Conservation (phyloP, 352 stramenopile species). For the Globisporangium cystogenes region DNA sequence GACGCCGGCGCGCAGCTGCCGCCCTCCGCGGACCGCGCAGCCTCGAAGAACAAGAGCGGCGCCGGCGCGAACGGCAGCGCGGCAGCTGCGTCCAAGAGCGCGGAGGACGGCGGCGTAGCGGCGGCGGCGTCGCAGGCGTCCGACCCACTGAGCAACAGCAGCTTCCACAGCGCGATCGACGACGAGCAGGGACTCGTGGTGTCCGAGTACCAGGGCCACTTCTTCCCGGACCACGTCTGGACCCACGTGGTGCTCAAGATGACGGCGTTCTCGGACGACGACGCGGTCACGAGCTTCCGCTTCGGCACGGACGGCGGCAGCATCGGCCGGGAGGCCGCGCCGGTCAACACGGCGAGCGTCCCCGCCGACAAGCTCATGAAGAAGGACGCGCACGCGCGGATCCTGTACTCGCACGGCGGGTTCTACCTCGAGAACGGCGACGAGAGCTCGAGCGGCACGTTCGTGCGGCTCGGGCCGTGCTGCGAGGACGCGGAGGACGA, state of each 20-base stretch:
- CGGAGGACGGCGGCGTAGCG: neutral
- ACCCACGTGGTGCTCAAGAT: conserved; percentile 81
- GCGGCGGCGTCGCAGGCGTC: neutral
- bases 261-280: conserved; percentile 71
- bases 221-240: conserved; percentile 43
- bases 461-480: conserved; percentile 49
- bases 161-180: conserved; percentile 6
- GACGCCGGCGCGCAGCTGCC: neutral
- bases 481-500: conserved; percentile 21
- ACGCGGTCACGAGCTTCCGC: conserved; percentile 67
- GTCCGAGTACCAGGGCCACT: conserved; percentile 18
- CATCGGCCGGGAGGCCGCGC: conserved; percentile 36
- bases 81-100: neutral
- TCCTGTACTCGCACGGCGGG: conserved; percentile 46
- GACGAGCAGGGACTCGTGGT: conserved; percentile 4
- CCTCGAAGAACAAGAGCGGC: neutral
- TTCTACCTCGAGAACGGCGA: conserved; percentile 62
- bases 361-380: conserved; percentile 67
- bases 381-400: conserved; percentile 38
- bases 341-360: conserved; percentile 57
- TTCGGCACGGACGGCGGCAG: conserved; percentile 44
- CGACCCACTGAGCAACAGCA: conserved; percentile 4
- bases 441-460: conserved; percentile 54
- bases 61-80: neutral
- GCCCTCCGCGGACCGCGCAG: neutral